Evolutionary conservation across 2,329 filamentous ascomycete genomes (phyloP).

Genomic region (Lecanicillium sp.): DNA sequence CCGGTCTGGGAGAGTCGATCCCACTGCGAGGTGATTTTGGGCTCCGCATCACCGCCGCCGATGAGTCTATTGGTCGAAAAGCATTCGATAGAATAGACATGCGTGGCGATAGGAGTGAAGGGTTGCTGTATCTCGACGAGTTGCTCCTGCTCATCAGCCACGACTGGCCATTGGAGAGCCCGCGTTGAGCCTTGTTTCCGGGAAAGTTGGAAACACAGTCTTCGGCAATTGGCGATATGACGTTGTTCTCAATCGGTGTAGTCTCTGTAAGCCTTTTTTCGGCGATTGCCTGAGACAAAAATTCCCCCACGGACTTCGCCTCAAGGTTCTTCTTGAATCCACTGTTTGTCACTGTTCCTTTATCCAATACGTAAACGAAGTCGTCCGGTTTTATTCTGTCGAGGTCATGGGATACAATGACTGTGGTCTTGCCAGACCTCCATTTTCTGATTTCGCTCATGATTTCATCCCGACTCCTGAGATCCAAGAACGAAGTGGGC

Average conservation of each 20-base stretch:
- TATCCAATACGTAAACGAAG: constrained; percentile 73
- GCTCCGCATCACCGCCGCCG: neutral
- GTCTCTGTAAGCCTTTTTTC: too few species aligned
- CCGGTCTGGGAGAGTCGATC: neutral
- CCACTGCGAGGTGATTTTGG: neutral
- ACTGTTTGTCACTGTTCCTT: constrained; percentile 60
- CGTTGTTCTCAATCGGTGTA: neutral
- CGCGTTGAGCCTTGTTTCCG: neutral
- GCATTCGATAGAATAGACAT: neutral
- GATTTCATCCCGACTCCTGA: constrained; percentile 59
- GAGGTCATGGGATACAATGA: constrained; percentile 89
- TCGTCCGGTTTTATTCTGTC: constrained; percentile 67
- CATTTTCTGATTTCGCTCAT: constrained; percentile 72
- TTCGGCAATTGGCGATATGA: constrained; percentile 1
- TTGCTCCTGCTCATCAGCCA: neutral
- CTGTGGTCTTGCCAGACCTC: constrained; percentile 77
- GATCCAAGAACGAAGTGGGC: constrained; percentile 78
- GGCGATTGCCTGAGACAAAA: neutral
- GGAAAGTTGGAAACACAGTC: neutral
- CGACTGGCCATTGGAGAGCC: neutral
- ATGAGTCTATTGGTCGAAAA: neutral
- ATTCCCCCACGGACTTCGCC: neutral
- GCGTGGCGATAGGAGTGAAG: neutral
- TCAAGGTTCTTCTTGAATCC: constrained; percentile 55
- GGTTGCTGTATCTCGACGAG: neutral